phyloP scores from a whole-genome alignment of 2,329 filamentous ascomycete species.

The Stagonosporopsis cucurbitacearum region DNA sequence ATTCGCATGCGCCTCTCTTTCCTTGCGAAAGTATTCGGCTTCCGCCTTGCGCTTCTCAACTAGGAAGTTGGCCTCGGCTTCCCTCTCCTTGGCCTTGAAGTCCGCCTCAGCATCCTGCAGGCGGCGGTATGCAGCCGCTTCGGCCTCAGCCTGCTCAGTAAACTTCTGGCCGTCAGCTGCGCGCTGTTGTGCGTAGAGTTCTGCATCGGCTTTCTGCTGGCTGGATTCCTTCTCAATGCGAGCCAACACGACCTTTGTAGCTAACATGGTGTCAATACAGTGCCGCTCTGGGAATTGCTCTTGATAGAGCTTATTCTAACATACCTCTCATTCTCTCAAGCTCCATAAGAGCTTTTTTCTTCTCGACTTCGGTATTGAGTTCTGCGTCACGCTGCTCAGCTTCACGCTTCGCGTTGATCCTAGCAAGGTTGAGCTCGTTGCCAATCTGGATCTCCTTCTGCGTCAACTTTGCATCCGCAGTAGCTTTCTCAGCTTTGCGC shows the following conservation, averaged over 20 bases:
- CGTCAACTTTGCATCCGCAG: slow-evolving; percentile 77
- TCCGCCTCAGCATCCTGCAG: slow-evolving; percentile 53
- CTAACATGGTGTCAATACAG: slow-evolving; percentile 60
- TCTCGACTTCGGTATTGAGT: slow-evolving; percentile 77
- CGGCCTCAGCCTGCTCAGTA: slow-evolving; percentile 65
- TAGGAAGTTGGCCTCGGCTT: slow-evolving; percentile 59
- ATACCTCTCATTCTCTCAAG: slow-evolving; percentile 61
- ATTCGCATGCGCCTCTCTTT: slow-evolving; percentile 65
- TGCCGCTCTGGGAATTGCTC: background rate
- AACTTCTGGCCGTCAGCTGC: slow-evolving; percentile 62
- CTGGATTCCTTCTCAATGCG: slow-evolving; percentile 71
- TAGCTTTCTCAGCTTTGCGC: slow-evolving; percentile 79
- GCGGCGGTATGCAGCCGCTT: slow-evolving; percentile 58
- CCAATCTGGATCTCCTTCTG: slow-evolving; percentile 75
- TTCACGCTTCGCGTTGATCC: slow-evolving; percentile 74
- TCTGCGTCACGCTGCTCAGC: slow-evolving; percentile 81
- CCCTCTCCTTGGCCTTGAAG: slow-evolving; percentile 49
- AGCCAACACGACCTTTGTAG: slow-evolving; percentile 78
- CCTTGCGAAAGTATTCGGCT: slow-evolving; percentile 49
- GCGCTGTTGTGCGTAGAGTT: slow-evolving; percentile 57
- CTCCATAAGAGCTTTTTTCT: slow-evolving; percentile 79
- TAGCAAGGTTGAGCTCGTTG: slow-evolving; percentile 76
- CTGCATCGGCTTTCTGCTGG: slow-evolving; percentile 70
- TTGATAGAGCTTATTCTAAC: slow-evolving; percentile 36
- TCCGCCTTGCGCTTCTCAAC: slow-evolving; percentile 53